Conservation (phyloP, 2,329 filamentous ascomycete genomes). For the Fusarium decemcellulare region DNA sequence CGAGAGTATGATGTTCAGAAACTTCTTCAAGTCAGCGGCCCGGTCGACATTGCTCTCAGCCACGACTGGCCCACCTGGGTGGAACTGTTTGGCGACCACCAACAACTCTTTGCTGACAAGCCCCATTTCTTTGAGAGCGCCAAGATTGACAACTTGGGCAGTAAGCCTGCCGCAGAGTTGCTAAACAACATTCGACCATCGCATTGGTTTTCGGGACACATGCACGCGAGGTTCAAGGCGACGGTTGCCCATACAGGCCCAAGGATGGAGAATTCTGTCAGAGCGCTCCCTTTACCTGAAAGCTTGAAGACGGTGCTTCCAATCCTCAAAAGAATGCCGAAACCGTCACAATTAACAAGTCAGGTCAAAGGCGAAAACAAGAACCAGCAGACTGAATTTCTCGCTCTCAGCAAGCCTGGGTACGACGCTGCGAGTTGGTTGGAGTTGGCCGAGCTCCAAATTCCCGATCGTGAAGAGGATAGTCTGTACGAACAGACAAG, state of each 20-base stretch:
- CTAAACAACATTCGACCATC: constrained; percentile 84
- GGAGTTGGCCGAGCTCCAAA: constrained; percentile 67
- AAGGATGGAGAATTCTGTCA: constrained; percentile 31
- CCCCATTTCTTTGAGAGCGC: constrained; percentile 82
- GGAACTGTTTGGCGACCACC: constrained; percentile 81
- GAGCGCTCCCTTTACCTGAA: constrained; percentile 2
- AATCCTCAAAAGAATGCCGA: neutral
- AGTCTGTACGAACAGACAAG: constrained; percentile 56
- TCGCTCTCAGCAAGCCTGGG: constrained; percentile 92
- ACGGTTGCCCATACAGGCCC: constrained; percentile 65
- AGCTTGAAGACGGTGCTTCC: constrained; percentile 10
- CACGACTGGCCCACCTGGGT: constrained; percentile 94
- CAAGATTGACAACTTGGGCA: constrained; percentile 82
- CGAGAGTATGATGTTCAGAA: constrained; percentile 90
- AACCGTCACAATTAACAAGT: neutral
- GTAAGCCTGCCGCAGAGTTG: constrained; percentile 80
- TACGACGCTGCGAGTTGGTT: constrained; percentile 85
- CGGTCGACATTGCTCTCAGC: constrained; percentile 90
- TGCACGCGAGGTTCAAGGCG: constrained; percentile 89
- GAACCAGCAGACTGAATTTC: constrained; percentile 85
- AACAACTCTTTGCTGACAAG: constrained; percentile 79
- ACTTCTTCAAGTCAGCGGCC: constrained; percentile 82
- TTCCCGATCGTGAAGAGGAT: constrained; percentile 28
- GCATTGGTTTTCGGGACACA: constrained; percentile 93
- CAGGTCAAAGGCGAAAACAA: constrained; percentile 55